Evolutionary conservation across 805 yeast species (phyloP).

Genomic region (Jamesozyma gamospora): DNA sequence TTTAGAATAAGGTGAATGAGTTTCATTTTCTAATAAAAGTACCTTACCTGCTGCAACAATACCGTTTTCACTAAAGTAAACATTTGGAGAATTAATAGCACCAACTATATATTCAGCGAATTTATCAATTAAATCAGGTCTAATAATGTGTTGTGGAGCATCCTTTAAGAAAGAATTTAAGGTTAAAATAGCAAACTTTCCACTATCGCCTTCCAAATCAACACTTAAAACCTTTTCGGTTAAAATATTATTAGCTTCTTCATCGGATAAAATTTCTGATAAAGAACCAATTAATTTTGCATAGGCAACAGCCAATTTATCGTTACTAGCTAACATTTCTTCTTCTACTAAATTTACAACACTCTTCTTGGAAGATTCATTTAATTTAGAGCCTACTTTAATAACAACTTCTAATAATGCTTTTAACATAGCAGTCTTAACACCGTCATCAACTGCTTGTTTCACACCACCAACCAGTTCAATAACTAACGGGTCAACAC

Average conservation of each 20-base stretch:
- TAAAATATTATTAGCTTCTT: slow-evolving; percentile 54
- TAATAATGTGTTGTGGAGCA: slow-evolving; percentile 56
- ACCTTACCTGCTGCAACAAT: slow-evolving; percentile 75
- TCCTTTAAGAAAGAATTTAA: slow-evolving; percentile 73
- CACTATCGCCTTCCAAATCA: slow-evolving; percentile 33
- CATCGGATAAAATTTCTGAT: slow-evolving; percentile 52
- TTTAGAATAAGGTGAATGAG: slow-evolving; percentile 28
- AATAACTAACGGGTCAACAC: slow-evolving; percentile 84
- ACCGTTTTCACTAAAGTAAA: slow-evolving; percentile 64
- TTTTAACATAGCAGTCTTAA: slow-evolving; percentile 74
- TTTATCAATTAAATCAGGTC: slow-evolving; percentile 40
- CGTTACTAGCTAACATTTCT: slow-evolving; percentile 47
- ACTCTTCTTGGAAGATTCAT: slow-evolving; percentile 57
- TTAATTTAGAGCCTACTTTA: slow-evolving; percentile 70
- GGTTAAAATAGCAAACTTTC: slow-evolving; percentile 58
- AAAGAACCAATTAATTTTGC: slow-evolving; percentile 73
- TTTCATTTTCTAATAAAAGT: slow-evolving; percentile 43
- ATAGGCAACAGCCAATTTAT: slow-evolving; percentile 59
- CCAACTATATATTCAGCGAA: slow-evolving; percentile 40
- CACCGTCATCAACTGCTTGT: slow-evolving; percentile 53
- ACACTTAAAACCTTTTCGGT: slow-evolving; percentile 47
- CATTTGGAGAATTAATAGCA: slow-evolving; percentile 33
- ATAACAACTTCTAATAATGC: slow-evolving; percentile 76
- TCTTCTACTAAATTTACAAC: slow-evolving; percentile 68
- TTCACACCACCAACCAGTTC: slow-evolving; percentile 74